phyloP scores from a whole-genome alignment of 2,329 filamentous ascomycete genomes.

The Penicillium nordicum region DNA sequence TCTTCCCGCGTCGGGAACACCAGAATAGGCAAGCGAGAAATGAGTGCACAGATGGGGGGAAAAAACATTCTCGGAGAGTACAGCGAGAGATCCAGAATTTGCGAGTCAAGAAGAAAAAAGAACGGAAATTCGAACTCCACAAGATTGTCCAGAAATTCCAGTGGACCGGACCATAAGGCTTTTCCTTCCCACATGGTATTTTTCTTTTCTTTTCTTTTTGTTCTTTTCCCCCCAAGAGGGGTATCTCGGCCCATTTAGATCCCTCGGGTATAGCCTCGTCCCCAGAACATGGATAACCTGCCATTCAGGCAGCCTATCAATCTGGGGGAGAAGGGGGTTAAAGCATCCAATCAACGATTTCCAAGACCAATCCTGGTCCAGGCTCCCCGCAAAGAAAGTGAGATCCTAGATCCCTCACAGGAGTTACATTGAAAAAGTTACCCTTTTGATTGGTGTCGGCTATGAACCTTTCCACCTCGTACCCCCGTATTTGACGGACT shows the following conservation, averaged over 20 bases:
- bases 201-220: too few relatives aligned
- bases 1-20: slow-evolving; percentile 21
- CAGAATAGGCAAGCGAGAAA: slow-evolving; percentile 17
- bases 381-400: slow-evolving; percentile 10
- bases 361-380: not conserved
- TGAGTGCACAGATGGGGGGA: not conserved
- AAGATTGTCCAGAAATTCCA: not conserved
- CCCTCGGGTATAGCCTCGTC: slow-evolving; percentile 7
- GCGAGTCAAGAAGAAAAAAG: not conserved
- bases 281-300: slow-evolving; percentile 3
- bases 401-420: slow-evolving; percentile 9
- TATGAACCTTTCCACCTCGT: not conserved
- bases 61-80: slow-evolving; percentile 2
- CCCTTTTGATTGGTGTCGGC: not conserved
- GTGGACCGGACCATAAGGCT: slow-evolving; percentile 7
- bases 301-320: slow-evolving; percentile 4
- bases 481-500: slow-evolving; percentile 12
- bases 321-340: not conserved
- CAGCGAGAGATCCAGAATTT: not conserved
- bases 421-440: slow-evolving; percentile 3
- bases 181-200: not conserved
- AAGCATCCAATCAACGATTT: not conserved
- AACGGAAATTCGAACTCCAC: not conserved
- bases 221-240: too few relatives aligned
- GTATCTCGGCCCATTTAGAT: not conserved